Evolutionary conservation across 441 rosid genomes (phyloP), one percentile per base, ranked within the genome.

Genomic region (Gossypium schwendimanii): DNA sequence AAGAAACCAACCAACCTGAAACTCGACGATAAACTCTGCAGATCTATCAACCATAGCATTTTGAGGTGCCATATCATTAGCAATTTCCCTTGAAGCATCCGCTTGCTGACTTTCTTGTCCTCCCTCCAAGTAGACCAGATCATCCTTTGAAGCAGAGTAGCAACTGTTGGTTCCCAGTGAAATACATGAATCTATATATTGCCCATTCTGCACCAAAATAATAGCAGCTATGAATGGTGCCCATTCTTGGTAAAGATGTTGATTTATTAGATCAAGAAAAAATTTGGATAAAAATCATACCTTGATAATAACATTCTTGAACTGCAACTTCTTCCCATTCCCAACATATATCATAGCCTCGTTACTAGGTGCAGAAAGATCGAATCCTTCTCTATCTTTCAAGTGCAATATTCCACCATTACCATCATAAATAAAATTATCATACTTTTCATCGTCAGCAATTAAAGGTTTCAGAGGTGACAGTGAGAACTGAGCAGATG

Each of bases 381-480:
- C 76, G 74, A 59, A 33, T 58, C 95, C 99, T 23, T 83, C 79
- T 76, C 91, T 82, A 79, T 93, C 98, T 79, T 84, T 89, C 71
- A 95, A 84, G 78, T 79, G 82, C 70, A 95, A 75, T 69, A 71
- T 81, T 74, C 99, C 96, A 78, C 97, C 99, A 66, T 84, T 82
- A 80, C 99, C 99, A 82, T 95, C 97, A 84, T 90, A 95, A 78
- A 91, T 78, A 75, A 88, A 93, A 79, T 91, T 83, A 74, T 83
- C 84, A 81, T 80, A 87, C 45, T 86, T 86, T 75, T 90, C 97
- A 80, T 84, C 82, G 71, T 95, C 99, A 77, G 84, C 90, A 71
- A 95, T 90, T 73, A 95, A 81, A 78, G 94, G 98, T 73, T 88
- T 90, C 75, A 78, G 74, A 54, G 99, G 99, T 73, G 97, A 93